phyloP scores from a whole-genome alignment of 768 basidiomycete species.

The Boletellus ananas region DNA sequence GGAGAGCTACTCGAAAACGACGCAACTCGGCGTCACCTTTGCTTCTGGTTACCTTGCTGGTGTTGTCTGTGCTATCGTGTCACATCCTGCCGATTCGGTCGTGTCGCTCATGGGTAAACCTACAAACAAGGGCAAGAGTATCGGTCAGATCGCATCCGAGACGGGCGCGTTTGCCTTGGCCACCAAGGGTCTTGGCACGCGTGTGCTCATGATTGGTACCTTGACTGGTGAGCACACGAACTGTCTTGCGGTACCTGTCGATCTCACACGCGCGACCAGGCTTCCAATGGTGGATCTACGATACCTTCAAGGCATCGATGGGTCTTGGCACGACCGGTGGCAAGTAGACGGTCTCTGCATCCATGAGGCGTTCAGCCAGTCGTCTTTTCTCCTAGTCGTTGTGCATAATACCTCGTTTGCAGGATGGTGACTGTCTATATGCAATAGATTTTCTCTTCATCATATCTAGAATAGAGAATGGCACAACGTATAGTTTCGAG shows the following conservation, averaged over 20 bases:
- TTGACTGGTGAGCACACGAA: constrained; percentile 36
- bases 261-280: constrained; percentile 37
- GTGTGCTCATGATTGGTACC: constrained; percentile 81
- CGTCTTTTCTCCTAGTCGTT: neutral
- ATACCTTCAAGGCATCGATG: constrained; percentile 79
- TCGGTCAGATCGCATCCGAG: constrained; percentile 68
- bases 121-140: constrained; percentile 74
- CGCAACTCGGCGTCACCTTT: constrained; percentile 87
- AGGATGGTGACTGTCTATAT: constrained; percentile 13
- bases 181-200: constrained; percentile 84
- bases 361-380: neutral
- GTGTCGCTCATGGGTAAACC: constrained; percentile 93
- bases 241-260: neutral
- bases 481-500: neutral
- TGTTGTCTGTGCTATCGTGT: constrained; percentile 94
- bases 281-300: constrained; percentile 96
- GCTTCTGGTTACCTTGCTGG: constrained; percentile 91
- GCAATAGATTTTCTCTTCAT: constrained; percentile 6
- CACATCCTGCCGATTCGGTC: constrained; percentile 92
- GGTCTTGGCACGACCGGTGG: constrained; percentile 87
- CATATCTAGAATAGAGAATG: constrained; percentile 12
- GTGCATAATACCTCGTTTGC: constrained; percentile 10
- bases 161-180: constrained; percentile 60
- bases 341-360: constrained; percentile 47
- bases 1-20: constrained; percentile 72